Conservation (phyloP, 2,329 filamentous ascomycete species). For the Fusarium illudens region DNA sequence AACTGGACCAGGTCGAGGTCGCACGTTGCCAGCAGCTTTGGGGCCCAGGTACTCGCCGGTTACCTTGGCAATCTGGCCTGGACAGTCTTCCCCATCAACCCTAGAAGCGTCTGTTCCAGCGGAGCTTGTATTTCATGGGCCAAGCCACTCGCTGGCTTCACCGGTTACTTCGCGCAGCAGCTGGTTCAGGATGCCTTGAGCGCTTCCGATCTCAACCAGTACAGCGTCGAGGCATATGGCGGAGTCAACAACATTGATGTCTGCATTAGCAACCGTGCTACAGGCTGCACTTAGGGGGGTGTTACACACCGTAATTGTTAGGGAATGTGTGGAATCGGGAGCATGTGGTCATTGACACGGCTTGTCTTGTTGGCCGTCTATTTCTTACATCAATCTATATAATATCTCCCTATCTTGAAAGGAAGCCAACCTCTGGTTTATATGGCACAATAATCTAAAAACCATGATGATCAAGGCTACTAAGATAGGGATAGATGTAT, state of each 20-base stretch:
- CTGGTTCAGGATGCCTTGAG: background rate
- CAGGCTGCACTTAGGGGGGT: background rate
- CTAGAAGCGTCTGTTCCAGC: background rate
- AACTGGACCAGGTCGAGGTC: background rate
- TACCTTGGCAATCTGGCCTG: background rate
- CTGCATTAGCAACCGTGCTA: background rate
- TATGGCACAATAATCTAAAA: too few relatives aligned
- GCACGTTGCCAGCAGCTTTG: background rate
- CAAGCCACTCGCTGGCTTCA: background rate
- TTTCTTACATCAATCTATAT: too few relatives aligned
- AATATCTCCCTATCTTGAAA: too few relatives aligned
- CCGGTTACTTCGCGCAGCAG: background rate
- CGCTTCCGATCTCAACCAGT: background rate
- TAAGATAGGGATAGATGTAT: too few relatives aligned
- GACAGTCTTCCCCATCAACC: background rate
- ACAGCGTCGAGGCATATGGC: background rate
- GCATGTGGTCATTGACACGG: too few relatives aligned
- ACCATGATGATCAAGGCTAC: too few relatives aligned
- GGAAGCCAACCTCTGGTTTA: too few relatives aligned
- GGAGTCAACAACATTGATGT: background rate
- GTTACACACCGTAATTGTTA: too few relatives aligned
- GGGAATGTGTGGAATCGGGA: too few relatives aligned
- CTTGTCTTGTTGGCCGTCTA: too few relatives aligned
- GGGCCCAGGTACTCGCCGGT: background rate
- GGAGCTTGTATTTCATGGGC: background rate